Evolutionary conservation across 2,329 filamentous ascomycete species (phyloP).

Genomic region (Leptographium wingfieldii): DNA sequence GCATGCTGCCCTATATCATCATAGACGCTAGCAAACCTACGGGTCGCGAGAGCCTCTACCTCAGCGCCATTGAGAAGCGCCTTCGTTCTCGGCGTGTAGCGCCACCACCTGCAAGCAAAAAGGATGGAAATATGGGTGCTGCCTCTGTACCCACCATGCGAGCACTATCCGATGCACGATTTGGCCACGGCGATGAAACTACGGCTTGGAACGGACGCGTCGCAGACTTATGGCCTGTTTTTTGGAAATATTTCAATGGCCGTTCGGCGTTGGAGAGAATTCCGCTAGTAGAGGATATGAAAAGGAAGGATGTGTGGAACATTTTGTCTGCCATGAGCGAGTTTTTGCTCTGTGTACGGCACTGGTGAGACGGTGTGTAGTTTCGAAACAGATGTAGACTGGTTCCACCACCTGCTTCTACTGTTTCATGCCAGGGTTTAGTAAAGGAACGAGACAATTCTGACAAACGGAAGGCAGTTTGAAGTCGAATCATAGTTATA

Average conservation of each 20-base stretch:
- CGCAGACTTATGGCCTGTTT: constrained; percentile 55
- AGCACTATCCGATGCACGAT: no score
- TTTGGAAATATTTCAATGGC: constrained; percentile 83
- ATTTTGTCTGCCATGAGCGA: constrained; percentile 53
- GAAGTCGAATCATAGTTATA: not conserved
- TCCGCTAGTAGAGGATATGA: constrained; percentile 71
- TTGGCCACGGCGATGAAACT: constrained; percentile 2
- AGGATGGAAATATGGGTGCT: not conserved
- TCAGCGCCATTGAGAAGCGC: constrained; percentile 44
- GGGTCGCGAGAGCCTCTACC: constrained; percentile 62
- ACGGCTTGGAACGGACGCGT: constrained; percentile 37
- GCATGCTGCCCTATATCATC: constrained; percentile 54
- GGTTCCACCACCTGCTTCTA: no score
- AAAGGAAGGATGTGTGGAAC: constrained; percentile 68
- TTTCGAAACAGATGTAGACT: no score
- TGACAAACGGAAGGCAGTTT: not conserved
- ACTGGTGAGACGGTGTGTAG: constrained; percentile 41
- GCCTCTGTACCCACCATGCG: not conserved
- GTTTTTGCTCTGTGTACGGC: constrained; percentile 52
- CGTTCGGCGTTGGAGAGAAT: constrained; percentile 75
- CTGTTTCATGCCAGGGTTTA: no score
- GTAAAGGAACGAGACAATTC: no score
- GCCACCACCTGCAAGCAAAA: constrained; percentile 8
- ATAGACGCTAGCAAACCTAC: constrained; percentile 68
- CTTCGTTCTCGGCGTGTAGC: constrained; percentile 20